Evolutionary conservation across 768 basidiomycete genomes (phyloP).

Genomic region (Boletus rubroflammeus): DNA sequence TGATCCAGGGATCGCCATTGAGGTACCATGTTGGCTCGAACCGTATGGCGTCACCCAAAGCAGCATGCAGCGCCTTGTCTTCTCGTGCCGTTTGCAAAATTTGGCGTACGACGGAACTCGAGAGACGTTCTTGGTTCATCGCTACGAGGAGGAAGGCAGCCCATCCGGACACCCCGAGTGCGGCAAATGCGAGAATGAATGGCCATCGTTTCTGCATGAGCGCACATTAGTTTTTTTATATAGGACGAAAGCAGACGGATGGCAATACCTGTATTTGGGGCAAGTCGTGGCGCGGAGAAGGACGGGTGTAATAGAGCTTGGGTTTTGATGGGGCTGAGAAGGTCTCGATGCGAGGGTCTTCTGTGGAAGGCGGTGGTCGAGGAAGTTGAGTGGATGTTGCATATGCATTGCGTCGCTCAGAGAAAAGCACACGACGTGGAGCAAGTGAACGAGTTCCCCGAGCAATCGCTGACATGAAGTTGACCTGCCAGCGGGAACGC

Average conservation of each 20-base stretch:
- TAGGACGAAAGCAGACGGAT: neutral
- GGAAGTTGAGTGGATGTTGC: slow-evolving; percentile 23
- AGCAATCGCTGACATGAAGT: slow-evolving; percentile 17
- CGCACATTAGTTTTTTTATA: neutral
- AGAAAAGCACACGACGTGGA: slow-evolving; percentile 6
- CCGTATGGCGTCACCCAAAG: slow-evolving; percentile 56
- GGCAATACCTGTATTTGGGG: slow-evolving; percentile 40
- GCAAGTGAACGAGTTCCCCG: slow-evolving; percentile 9
- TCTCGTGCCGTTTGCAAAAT: slow-evolving; percentile 59
- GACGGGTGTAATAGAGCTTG: slow-evolving; percentile 42
- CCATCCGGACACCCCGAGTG: slow-evolving; percentile 61
- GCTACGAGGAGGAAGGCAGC: slow-evolving; percentile 63
- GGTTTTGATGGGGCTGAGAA: slow-evolving; percentile 46
- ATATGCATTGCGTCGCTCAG: slow-evolving; percentile 13
- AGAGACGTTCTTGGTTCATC: slow-evolving; percentile 74
- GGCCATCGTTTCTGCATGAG: slow-evolving; percentile 51
- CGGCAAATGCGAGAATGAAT: slow-evolving; percentile 43
- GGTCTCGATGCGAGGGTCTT: slow-evolving; percentile 33
- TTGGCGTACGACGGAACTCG: slow-evolving; percentile 69
- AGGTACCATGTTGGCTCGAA: slow-evolving; percentile 46
- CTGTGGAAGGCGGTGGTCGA: slow-evolving; percentile 26
- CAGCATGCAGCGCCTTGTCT: slow-evolving; percentile 45
- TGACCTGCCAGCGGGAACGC: neutral
- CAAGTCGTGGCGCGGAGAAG: slow-evolving; percentile 36
- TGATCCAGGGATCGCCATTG: slow-evolving; percentile 71